Evolutionary conservation across 2,329 filamentous ascomycete species (phyloP).

Genomic region (Penicillium sp.): DNA sequence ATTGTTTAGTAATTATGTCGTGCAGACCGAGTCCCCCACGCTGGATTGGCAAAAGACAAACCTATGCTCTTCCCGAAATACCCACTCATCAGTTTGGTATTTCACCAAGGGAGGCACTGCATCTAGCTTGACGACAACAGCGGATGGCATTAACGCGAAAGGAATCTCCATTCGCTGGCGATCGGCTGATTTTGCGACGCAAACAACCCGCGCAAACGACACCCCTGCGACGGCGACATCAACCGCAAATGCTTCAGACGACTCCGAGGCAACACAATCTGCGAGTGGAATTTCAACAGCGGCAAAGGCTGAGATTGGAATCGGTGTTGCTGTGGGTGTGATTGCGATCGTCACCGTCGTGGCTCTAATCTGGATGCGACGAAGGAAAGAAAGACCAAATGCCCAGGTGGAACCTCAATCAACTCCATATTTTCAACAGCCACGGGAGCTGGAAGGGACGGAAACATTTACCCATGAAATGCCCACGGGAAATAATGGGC

Average conservation of each 20-base stretch:
- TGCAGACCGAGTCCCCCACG: not conserved
- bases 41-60: slow-evolving; percentile 1
- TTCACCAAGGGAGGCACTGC: not conserved
- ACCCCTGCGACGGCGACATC: not conserved
- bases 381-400: not conserved
- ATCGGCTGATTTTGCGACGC: not conserved
- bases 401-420: too few species aligned
- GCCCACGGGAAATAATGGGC: too few species aligned
- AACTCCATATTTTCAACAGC: too few species aligned
- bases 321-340: not conserved
- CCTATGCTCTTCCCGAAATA: not conserved
- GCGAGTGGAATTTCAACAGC: not conserved
- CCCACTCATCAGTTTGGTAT: not conserved
- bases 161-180: slow-evolving; percentile 10
- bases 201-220: not conserved
- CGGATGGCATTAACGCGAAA: slow-evolving; percentile 3
- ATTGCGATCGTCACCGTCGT: not conserved
- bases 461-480: too few species aligned
- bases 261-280: not conserved
- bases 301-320: not conserved
- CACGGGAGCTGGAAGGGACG: too few species aligned
- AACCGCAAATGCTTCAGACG: not conserved
- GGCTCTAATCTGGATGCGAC: not conserved
- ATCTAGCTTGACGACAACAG: not conserved
- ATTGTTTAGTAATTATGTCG: not conserved